phyloP scores from a whole-genome alignment of 495 filamentous ascomycete genomes.

The Immersiella caudata region DNA sequence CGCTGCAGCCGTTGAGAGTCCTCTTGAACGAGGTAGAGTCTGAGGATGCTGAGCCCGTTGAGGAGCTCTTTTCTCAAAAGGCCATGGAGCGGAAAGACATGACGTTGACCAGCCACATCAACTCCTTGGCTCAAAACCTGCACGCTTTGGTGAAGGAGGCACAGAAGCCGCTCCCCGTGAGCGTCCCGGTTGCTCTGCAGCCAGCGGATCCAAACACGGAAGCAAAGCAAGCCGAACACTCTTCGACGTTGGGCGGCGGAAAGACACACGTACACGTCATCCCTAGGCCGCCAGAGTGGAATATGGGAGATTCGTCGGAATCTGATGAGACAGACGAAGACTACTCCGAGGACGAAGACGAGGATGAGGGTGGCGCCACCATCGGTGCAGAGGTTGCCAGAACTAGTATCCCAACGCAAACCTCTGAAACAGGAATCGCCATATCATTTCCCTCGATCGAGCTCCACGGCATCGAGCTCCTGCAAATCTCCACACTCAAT shows the following conservation, averaged over 20 bases:
- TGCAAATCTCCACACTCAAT: slow-evolving; percentile 70
- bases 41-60: slow-evolving; percentile 62
- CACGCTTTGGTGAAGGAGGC: slow-evolving; percentile 64
- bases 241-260: slow-evolving; percentile 40
- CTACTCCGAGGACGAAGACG: slow-evolving; percentile 35
- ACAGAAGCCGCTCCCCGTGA: slow-evolving; percentile 19
- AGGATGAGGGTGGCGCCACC: slow-evolving; percentile 52
- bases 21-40: slow-evolving; percentile 65
- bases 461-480: slow-evolving; percentile 77
- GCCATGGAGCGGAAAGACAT: slow-evolving; percentile 58
- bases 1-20: slow-evolving; percentile 68
- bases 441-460: slow-evolving; percentile 83
- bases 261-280: slow-evolving; percentile 74
- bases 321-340: slow-evolving; percentile 46
- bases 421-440: slow-evolving; percentile 65
- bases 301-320: slow-evolving; percentile 45
- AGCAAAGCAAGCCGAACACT: slow-evolving; percentile 34
- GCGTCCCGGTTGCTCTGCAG: slow-evolving; percentile 2
- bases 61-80: slow-evolving; percentile 66
- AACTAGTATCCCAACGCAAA: slow-evolving; percentile 42
- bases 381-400: slow-evolving; percentile 43
- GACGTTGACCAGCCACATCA: slow-evolving; percentile 73
- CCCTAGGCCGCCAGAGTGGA: slow-evolving; percentile 83
- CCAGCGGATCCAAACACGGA: slow-evolving; percentile 22
- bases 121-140: slow-evolving; percentile 76